Evolutionary conservation across 106 monocot species (phyloP).

Genomic region (Dactylorhiza incarnata): DNA sequence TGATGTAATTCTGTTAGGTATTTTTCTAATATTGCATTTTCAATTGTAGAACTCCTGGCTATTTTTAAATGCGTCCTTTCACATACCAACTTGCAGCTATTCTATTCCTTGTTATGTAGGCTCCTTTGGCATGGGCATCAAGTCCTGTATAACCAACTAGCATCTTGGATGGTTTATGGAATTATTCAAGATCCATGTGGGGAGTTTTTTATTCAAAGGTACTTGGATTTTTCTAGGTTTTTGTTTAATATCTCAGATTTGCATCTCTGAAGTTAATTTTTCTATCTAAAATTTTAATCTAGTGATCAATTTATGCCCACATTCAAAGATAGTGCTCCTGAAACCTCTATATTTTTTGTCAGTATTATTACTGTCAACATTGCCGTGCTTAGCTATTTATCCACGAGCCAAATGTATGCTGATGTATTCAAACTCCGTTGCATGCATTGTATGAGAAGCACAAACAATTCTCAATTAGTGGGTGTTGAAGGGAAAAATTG

Average conservation of each 20-base stretch:
- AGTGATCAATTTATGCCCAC: neutral
- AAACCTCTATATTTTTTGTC: neutral
- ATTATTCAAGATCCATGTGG: constrained; percentile 90
- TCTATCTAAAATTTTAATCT: neutral
- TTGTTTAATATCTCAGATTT: neutral
- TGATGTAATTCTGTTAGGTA: neutral
- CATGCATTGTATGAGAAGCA: neutral
- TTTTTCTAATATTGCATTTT: neutral
- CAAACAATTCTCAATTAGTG: neutral
- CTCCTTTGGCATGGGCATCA: constrained; percentile 99
- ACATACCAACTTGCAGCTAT: no score
- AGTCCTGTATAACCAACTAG: constrained; percentile 86
- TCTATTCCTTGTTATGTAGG: constrained; percentile 30
- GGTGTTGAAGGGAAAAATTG: neutral
- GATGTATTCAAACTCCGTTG: neutral
- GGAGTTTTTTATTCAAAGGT: constrained; percentile 96
- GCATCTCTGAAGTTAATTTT: constrained; percentile 1
- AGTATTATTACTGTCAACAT: neutral
- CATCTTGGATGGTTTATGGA: constrained; percentile 95
- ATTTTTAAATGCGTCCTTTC: neutral
- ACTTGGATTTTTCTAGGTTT: neutral
- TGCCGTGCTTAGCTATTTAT: neutral
- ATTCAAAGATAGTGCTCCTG: neutral
- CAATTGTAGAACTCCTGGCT: neutral
- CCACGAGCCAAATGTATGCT: neutral